Conservation (phyloP, 2,329 filamentous ascomycete genomes). For the Fusarium nygamai region DNA sequence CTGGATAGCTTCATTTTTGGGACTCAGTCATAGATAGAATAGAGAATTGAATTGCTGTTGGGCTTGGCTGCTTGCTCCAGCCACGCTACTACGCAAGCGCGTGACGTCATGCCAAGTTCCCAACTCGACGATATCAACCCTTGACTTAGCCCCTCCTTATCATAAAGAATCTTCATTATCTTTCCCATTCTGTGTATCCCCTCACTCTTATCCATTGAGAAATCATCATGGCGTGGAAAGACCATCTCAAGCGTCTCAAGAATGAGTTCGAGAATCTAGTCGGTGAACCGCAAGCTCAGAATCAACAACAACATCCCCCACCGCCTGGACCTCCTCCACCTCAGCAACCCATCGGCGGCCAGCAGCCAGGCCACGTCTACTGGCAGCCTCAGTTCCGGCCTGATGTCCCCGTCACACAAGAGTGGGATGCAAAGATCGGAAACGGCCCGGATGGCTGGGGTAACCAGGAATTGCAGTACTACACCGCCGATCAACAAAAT, state of each 20-base stretch:
- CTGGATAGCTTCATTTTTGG: slow-evolving; percentile 3
- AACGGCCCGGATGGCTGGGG: slow-evolving; percentile 69
- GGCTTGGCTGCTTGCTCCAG: slow-evolving; percentile 7
- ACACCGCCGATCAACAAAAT: slow-evolving; percentile 60
- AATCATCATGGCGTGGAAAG: slow-evolving; percentile 49
- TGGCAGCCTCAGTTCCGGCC: slow-evolving; percentile 64
- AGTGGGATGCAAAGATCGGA: slow-evolving; percentile 65
- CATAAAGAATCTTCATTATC: background rate
- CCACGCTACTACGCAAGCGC: slow-evolving; percentile 22
- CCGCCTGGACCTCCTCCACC: slow-evolving; percentile 33
- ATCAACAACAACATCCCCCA: slow-evolving; percentile 34
- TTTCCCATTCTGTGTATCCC: too few species aligned
- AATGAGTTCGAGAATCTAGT: slow-evolving; percentile 51
- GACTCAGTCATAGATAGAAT: background rate
- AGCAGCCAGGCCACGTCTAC: slow-evolving; percentile 50
- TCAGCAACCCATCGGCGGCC: slow-evolving; percentile 33
- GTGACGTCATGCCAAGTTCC: slow-evolving; percentile 30
- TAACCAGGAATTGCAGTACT: slow-evolving; percentile 69
- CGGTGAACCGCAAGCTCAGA: slow-evolving; percentile 40
- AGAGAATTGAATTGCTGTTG: background rate
- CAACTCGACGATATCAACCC: background rate
- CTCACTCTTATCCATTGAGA: too few species aligned
- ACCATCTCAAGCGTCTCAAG: slow-evolving; percentile 52
- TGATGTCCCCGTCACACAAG: slow-evolving; percentile 55
- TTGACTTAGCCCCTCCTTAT: background rate